Conservation (phyloP, 352 stramenopile species). For the Phytophthora syringae region DNA sequence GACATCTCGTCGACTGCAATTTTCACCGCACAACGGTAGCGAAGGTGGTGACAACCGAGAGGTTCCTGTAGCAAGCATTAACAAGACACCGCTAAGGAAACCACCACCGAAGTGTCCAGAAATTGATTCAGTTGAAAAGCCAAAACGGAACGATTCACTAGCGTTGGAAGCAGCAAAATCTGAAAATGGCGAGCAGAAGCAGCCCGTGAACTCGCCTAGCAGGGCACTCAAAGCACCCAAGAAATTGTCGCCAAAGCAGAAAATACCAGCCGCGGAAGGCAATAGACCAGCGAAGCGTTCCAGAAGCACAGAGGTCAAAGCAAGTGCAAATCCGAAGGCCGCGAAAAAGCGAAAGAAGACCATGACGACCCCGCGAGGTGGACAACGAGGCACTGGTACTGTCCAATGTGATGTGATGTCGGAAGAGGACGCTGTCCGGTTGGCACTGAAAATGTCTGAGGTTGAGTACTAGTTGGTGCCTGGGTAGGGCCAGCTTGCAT, state of each 20-base stretch:
- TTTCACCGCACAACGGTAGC: conserved; percentile 26
- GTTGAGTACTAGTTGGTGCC: conserved; percentile 52
- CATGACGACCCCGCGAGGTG: conserved; percentile 6
- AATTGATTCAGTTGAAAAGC: not conserved
- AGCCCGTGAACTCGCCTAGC: not conserved
- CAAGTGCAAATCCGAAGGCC: not conserved
- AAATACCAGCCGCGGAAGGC: conserved; percentile 1
- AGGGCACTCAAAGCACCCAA: not conserved
- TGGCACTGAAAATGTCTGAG: conserved; percentile 48
- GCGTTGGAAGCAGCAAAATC: not conserved
- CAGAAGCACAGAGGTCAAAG: conserved; percentile 19
- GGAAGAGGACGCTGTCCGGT: conserved; percentile 42
- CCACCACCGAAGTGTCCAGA: no score
- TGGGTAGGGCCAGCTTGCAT: no score
- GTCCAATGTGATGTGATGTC: conserved; percentile 29
- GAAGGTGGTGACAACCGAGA: conserved; percentile 6
- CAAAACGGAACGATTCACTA: not conserved
- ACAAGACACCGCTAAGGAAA: not conserved
- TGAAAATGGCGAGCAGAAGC: not conserved
- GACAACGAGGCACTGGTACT: conserved; percentile 7
- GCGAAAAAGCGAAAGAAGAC: conserved; percentile 33
- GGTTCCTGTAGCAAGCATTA: conserved; percentile 9
- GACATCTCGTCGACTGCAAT: conserved; percentile 30
- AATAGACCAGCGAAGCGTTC: conserved; percentile 21
- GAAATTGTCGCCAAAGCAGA: not conserved